Evolutionary conservation across 2,329 filamentous ascomycete species (phyloP).

Genomic region (Stemphylium vesicarium): DNA sequence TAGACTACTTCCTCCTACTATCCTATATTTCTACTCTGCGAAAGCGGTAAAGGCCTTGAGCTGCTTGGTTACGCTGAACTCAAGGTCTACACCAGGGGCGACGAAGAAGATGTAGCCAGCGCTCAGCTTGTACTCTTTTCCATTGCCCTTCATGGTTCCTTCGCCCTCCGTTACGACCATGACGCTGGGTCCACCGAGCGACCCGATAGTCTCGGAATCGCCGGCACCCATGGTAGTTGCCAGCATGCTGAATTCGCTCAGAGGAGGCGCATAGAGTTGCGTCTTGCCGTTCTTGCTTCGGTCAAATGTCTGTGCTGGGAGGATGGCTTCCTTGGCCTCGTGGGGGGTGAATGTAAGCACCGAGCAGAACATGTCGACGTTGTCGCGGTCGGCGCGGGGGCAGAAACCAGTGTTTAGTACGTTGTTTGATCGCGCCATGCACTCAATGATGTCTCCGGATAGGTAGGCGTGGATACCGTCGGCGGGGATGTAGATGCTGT

Average conservation of each 20-base stretch:
- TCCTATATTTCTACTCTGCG: slow-evolving; percentile 42
- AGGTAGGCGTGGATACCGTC: slow-evolving; percentile 78
- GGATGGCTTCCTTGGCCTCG: slow-evolving; percentile 60
- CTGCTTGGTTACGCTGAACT: slow-evolving; percentile 53
- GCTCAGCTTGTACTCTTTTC: slow-evolving; percentile 60
- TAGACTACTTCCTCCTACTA: not conserved
- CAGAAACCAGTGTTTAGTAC: slow-evolving; percentile 79
- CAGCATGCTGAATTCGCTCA: slow-evolving; percentile 76
- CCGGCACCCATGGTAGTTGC: slow-evolving; percentile 62
- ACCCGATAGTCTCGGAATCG: slow-evolving; percentile 64
- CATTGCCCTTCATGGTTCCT: slow-evolving; percentile 63
- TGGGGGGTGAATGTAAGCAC: slow-evolving; percentile 70
- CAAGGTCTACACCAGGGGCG: slow-evolving; percentile 61
- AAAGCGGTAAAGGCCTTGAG: slow-evolving; percentile 59
- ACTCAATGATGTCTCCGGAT: slow-evolving; percentile 76
- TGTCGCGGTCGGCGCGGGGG: slow-evolving; percentile 68
- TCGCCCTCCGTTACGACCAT: slow-evolving; percentile 67
- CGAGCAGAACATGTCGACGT: slow-evolving; percentile 67
- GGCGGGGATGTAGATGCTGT: slow-evolving; percentile 73
- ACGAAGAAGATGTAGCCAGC: slow-evolving; percentile 72
- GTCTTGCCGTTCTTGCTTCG: slow-evolving; percentile 66
- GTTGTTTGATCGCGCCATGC: slow-evolving; percentile 78
- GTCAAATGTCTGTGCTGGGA: slow-evolving; percentile 58
- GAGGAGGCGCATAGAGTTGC: slow-evolving; percentile 67
- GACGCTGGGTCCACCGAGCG: slow-evolving; percentile 67